Percentiles rank a stretch among this genome's conserved stretches.
Conservation (phyloP, 2,329 filamentous ascomycete species). For the Ilyonectria destructans region DNA sequence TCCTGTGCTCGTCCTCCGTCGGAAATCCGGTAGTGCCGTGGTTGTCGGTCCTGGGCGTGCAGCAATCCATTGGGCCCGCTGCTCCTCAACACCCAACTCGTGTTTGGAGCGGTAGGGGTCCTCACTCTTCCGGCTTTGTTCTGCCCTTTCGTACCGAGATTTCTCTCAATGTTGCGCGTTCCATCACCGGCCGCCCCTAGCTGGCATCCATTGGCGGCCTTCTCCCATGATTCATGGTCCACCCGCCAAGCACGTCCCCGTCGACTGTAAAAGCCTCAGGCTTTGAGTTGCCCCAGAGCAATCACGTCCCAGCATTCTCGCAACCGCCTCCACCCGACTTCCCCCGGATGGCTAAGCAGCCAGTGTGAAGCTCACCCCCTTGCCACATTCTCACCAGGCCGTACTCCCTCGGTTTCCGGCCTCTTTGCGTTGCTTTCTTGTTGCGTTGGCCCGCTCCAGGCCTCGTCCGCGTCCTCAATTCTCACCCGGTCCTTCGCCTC, state of each 20-base stretch:
- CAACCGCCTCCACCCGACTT: slow-evolving; percentile 55
- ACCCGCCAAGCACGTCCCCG: slow-evolving; percentile 52
- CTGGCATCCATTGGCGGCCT: slow-evolving; percentile 43
- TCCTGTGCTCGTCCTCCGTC: slow-evolving; percentile 34
- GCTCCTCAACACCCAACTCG: slow-evolving; percentile 35
- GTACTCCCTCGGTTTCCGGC: slow-evolving; percentile 30
- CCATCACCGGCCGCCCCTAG: slow-evolving; percentile 45
- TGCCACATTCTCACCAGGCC: slow-evolving; percentile 50
- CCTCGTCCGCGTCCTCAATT: slow-evolving; percentile 35
- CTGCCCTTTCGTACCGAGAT: slow-evolving; percentile 48
- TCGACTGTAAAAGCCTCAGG: slow-evolving; percentile 55
- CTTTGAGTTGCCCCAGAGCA: slow-evolving; percentile 49
- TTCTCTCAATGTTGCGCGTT: slow-evolving; percentile 49
- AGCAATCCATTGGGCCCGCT: slow-evolving; percentile 39
- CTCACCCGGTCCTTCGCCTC: slow-evolving; percentile 39
- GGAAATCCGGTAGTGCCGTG: slow-evolving; percentile 49
- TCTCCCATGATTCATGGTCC: slow-evolving; percentile 55
- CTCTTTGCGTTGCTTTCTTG: slow-evolving; percentile 25
- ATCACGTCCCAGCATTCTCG: slow-evolving; percentile 49
- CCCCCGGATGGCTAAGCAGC: slow-evolving; percentile 52
- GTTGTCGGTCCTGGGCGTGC: slow-evolving; percentile 43
- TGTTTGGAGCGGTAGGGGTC: slow-evolving; percentile 41
- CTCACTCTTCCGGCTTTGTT: slow-evolving; percentile 47
- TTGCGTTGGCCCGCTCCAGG: slow-evolving; percentile 29
- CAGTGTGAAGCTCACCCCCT: slow-evolving; percentile 47